Base-by-base conservation (phyloP, 345 rosid genomes). In the Turritis glabra region DNA sequence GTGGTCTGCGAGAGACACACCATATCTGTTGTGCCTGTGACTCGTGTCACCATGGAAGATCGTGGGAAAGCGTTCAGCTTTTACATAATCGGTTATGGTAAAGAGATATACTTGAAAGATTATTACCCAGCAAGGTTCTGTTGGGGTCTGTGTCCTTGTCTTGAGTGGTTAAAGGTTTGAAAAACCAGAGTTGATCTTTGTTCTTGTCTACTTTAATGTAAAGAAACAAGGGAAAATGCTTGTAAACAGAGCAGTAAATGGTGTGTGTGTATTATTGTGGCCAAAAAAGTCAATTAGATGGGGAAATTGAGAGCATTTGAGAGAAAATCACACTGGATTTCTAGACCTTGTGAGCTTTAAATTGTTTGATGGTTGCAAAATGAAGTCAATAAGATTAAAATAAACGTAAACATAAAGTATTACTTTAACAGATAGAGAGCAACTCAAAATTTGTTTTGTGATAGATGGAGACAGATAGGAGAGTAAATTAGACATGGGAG, bases 101-200 rank as follows among this genome's bases (percentile, higher is more conserved):
- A 84, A 71, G 99, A 95, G 78, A 88, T 92, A 10, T 95, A 91
- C 82, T 72, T 87, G 56, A 95, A 92, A 83, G 97, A 95, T 84
- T 90, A 89, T 76, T 91, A 90, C 62, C 97, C 97, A 0, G 83
- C 97, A 0, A 82, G 92, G 71, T 89, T 86, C 77, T 95, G 99
- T 79, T 92, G 97, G 97, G 99, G 99, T 2, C 77, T 95, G 13
- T 92, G 99, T 47, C 97, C 97, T 66, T 95, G 97, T 79, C 80
- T 95, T 66, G 97, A 92, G 70, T 95, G 99, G 98, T 68, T 92
- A 79, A 89, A 83, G 80, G 10, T 85, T 78, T 94, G 77, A 64
- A 8, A 26, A 64, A 8, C 22, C 22, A 56, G 41, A 18, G 64
- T 61, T 29, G 23, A 15, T 26, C 26, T 67, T 67, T 66, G 12